Evolutionary conservation across 495 filamentous ascomycete species (phyloP), one percentile per base, ranked within the genome.

Genomic region (Aspergillus diversus): DNA sequence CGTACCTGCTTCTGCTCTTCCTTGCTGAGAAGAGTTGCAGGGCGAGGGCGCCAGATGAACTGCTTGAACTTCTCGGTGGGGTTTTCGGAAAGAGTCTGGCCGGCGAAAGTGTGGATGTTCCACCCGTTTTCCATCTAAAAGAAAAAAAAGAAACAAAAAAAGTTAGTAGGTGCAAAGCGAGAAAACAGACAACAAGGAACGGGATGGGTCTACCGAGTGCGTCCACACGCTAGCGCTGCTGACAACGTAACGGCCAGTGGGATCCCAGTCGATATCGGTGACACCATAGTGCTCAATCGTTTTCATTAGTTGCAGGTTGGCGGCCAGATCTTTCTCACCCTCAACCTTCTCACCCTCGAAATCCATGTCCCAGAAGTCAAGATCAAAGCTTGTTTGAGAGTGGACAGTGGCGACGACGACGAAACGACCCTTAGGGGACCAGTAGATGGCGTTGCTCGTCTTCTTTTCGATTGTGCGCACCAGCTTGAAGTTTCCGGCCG

Each of bases 361-460:
- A 75, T 97, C 96, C 65, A 97, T 82, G 68, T 99, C 95, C 84
- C 86, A 99, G 81, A 99, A 99, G 69, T 99, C 95, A 63, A 99
- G 86, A 58, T 99, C 95, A 67, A 91, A 96, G 80, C 85, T 92
- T 77, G 96, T 90, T 72, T 92, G 88, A 61, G 92, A 96, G 80
- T 91, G 88, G 13, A 99, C 90, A 2, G 95, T 95, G 27, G 91
- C 95, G 13, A 99, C 86, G 47, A 97, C 86, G 49, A 97, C 93
- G 71, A 99, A 97, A 16, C 95, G 87, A 15, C 95, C 95, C 81
- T 90, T 92, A 13, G 95, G 95, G n/a, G 92, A 96, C 95, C 95
- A 99, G 86, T 97, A 97, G 71, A 99, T 98, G 57, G 90, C 96
- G 71, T 99, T 99, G 84, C 89, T 96, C 76, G 93, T 99, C 85